A percentile compares a stretch with the other conserved stretches of the same genome.
Evolutionary conservation across 2,329 filamentous ascomycete species (phyloP).

Genomic region (Phaeosphaeriaceae sp.): DNA sequence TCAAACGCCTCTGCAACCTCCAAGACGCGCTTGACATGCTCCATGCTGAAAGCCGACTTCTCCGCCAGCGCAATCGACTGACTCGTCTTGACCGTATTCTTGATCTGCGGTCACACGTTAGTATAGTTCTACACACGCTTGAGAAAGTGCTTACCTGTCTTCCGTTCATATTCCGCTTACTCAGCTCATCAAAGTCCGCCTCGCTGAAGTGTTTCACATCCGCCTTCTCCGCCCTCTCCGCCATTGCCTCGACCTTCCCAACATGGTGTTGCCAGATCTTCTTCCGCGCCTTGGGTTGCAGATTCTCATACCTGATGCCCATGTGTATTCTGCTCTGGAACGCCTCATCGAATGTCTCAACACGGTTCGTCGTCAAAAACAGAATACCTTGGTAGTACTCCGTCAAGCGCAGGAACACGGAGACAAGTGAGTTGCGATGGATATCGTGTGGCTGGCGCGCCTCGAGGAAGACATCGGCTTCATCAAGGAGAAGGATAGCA

Average conservation of each 20-base stretch:
- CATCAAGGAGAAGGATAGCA: constrained; percentile 83
- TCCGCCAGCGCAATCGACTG: constrained; percentile 84
- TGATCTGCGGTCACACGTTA: constrained; percentile 68
- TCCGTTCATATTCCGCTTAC: constrained; percentile 73
- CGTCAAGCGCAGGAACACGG: constrained; percentile 82
- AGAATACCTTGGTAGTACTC: constrained; percentile 94
- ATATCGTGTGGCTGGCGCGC: constrained; percentile 83
- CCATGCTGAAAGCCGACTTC: constrained; percentile 73
- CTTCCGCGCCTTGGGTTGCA: constrained; percentile 75
- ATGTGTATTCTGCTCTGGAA: constrained; percentile 90
- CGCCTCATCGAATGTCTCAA: constrained; percentile 87
- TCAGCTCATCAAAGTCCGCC: constrained; percentile 70
- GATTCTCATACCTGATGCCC: constrained; percentile 78
- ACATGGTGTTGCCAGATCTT: constrained; percentile 87
- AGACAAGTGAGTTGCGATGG: constrained; percentile 83
- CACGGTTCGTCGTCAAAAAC: constrained; percentile 88
- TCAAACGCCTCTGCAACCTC: constrained; percentile 85
- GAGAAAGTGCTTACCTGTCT: constrained; percentile 69
- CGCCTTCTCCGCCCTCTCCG: constrained; percentile 64
- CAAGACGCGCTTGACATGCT: constrained; percentile 81
- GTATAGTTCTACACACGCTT: constrained; percentile 1
- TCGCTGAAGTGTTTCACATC: constrained; percentile 65
- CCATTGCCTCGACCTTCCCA: constrained; percentile 66
- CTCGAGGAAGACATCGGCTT: constrained; percentile 70
- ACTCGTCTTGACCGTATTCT: constrained; percentile 84